Evolutionary conservation across 2,329 filamentous ascomycete genomes (phyloP), one percentile per base, ranked within the genome.

Genomic region (Colletotrichum agaves): DNA sequence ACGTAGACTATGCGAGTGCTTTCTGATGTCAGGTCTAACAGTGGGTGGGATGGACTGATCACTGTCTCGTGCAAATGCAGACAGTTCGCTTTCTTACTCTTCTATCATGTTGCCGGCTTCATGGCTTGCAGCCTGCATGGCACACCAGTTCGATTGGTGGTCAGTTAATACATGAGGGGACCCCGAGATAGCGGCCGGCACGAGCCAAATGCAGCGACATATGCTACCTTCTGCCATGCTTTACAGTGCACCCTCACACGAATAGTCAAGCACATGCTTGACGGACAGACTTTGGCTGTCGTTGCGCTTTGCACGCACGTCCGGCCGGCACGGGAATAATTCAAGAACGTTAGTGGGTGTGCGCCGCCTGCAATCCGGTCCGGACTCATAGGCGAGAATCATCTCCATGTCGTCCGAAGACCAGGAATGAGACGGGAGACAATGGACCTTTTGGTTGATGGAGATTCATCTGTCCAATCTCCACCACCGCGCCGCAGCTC

Each of bases 41-140:
- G 41, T 60, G 55, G 44, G 61, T 55, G 35, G 23, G 47, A 65
- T 65, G 65, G 61, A 56, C 55, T 68, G 61, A 65, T 50, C 61
- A 43, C 10, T 64, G 47, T 60, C 65, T 60, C 41, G 21, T 46
- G 33, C 61, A 47, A 65, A 46, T 67, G 56, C 56, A 69, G 43
- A 19, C 58, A 52, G n/a, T 62, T 67, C 55, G 43, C 49, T 27
- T n/a, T 59, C 44, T 27, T 19, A 19, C 35, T 49, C 10, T 44
- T 17, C 35, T 17, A 62, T 46, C 56, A 61, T 35, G 43, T 61
- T 46, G 43, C 47, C 35, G 43, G 66, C 50, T 69, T 58, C 56
- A 66, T 67, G 62, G 66, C 66, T 69, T 67, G 62, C 62, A 62
- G 62, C 49, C 23, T 65, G 62, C 66, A 69, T 56, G 37, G 58